Percentiles rank a stretch among this genome's conserved stretches.
These are phyloP conservation scores for Alloteropsis semialata DNA, from an alignment of 176 grass and related monocot genomes.

Conservation along the genomic window DNA sequence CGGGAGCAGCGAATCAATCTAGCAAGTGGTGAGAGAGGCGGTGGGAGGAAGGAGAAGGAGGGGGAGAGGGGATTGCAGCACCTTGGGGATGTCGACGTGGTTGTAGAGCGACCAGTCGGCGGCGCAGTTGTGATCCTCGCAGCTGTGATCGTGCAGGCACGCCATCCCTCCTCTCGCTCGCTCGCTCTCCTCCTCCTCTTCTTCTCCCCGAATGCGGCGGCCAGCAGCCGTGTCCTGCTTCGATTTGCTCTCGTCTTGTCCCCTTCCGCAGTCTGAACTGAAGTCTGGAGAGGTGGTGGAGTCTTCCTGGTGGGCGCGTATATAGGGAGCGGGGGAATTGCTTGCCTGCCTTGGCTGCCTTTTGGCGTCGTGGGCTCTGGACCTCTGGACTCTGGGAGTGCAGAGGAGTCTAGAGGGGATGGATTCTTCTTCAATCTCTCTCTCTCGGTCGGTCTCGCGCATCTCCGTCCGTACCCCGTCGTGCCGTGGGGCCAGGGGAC, in stretches of 20 bases:
- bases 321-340: background rate
- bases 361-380: background rate
- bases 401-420: constrained; percentile 8
- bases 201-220: background rate
- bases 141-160: constrained; percentile 92
- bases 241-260: constrained; percentile 3
- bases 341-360: background rate
- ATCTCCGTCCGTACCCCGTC: background rate
- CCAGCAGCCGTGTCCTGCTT: constrained; percentile 1
- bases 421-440: background rate
- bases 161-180: constrained; percentile 43
- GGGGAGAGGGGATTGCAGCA: background rate
- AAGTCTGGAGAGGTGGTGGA: too few species aligned
- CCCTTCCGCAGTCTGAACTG: background rate
- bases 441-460: too few species aligned
- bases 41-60: background rate
- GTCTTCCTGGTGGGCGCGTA: background rate
- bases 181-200: background rate
- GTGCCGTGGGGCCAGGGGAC: background rate
- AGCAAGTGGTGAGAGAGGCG: background rate
- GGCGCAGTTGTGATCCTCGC: constrained; percentile 97
- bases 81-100: constrained; percentile 91
- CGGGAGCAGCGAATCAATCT: background rate
- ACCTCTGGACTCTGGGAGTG: background rate
- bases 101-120: constrained; percentile 95